A percentile compares a stretch with the other conserved stretches of the same genome.
These are phyloP conservation scores for Suillus spraguei DNA, from an alignment of 768 basidiomycete species.

Conservation along the genomic window DNA sequence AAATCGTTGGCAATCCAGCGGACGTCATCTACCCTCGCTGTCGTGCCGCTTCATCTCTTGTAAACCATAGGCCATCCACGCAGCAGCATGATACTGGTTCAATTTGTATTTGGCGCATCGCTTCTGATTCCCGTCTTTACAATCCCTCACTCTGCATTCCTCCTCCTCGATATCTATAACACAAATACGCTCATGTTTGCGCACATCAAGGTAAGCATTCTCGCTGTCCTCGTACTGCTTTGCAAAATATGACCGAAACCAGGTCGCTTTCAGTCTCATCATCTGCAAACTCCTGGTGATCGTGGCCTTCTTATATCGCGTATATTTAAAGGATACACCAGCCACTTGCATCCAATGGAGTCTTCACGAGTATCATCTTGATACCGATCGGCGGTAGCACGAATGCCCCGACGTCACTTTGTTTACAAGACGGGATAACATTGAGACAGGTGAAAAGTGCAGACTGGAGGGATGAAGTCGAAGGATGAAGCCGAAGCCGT, in stretches of 20 bases:
- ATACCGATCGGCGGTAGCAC: not conserved
- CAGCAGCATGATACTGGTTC: constrained; percentile 22
- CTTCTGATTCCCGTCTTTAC: constrained; percentile 21
- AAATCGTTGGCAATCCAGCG: constrained; percentile 15
- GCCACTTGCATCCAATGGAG: not conserved
- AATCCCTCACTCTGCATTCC: constrained; percentile 19
- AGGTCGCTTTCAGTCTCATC: constrained; percentile 27
- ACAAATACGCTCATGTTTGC: constrained; percentile 18
- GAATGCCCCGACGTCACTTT: not conserved
- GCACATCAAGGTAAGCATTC: constrained; percentile 25
- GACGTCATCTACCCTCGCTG: constrained; percentile 20
- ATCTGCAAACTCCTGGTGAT: constrained; percentile 32
- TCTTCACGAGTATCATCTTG: not conserved
- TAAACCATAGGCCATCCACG: constrained; percentile 11
- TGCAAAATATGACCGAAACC: not conserved
- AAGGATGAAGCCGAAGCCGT: not conserved
- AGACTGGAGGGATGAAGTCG: not conserved
- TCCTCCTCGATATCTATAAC: constrained; percentile 5
- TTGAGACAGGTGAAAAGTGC: not conserved
- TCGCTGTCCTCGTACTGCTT: not conserved
- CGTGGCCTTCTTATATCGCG: constrained; percentile 23
- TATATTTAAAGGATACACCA: constrained; percentile 5
- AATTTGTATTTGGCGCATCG: constrained; percentile 23
- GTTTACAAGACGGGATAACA: constrained; percentile 30
- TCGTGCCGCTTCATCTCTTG: constrained; percentile 20